Evolutionary conservation across 2,329 filamentous ascomycete genomes (phyloP).

Genomic region (Hymenoscyphus albidus): DNA sequence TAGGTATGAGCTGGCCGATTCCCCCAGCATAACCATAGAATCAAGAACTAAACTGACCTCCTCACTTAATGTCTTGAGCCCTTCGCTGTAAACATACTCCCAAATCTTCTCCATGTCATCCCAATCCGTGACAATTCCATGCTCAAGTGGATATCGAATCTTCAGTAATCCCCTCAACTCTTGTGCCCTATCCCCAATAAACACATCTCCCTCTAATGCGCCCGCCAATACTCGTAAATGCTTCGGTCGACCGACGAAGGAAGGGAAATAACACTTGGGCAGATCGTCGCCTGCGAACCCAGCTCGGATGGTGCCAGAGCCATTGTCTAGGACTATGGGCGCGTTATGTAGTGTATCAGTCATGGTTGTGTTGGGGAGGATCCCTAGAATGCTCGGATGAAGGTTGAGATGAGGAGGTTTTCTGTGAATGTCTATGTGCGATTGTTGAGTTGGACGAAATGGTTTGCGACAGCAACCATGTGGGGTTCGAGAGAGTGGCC

Average conservation of each 20-base stretch:
- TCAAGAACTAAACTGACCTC: conserved; percentile 57
- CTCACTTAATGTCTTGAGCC: conserved; percentile 93
- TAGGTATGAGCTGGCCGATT: conserved; percentile 2
- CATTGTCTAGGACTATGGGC: conserved; percentile 98
- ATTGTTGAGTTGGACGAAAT: not conserved
- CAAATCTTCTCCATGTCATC: conserved; percentile 99
- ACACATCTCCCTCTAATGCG: conserved; percentile 91
- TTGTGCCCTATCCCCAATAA: conserved; percentile 86
- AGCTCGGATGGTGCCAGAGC: conserved; percentile 93
- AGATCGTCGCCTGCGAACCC: conserved; percentile 95
- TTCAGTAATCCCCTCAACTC: conserved; percentile 90
- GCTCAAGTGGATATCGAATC: conserved; percentile 92
- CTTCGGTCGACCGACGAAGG: conserved; percentile 94
- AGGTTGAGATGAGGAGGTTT: not conserved
- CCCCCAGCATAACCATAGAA: not conserved
- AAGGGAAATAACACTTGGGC: conserved; percentile 96
- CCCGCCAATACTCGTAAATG: conserved; percentile 94
- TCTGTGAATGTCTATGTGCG: not conserved
- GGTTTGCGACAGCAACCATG: not conserved
- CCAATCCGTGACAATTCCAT: conserved; percentile 98
- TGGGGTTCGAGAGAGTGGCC: not conserved
- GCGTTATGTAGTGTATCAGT: conserved; percentile 84
- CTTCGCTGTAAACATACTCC: conserved; percentile 95
- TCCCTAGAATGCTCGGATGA: conserved; percentile 1
- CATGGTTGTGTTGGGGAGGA: conserved; percentile 41